Percentiles rank a stretch among this genome's conserved stretches.
Evolutionary conservation across 306 rosid species (phyloP).

Genomic region (Alnus glutinosa): DNA sequence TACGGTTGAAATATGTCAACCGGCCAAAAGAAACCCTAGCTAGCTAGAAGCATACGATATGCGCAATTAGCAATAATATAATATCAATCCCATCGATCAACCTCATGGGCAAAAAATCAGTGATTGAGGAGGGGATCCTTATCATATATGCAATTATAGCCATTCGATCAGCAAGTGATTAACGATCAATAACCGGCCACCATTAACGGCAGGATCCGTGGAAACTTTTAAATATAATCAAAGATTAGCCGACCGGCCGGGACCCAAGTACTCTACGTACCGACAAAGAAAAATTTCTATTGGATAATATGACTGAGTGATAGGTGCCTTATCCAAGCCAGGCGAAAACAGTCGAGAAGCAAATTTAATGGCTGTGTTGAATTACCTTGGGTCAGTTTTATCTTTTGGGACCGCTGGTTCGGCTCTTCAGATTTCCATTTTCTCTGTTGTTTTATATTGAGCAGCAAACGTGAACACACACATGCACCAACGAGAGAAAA

Average conservation of each 20-base stretch:
- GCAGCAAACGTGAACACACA: not conserved
- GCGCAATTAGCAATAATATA: conserved; percentile 4
- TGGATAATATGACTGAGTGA: not conserved
- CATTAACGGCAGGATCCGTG: conserved; percentile 44
- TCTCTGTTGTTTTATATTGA: not conserved
- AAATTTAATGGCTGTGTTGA: too few relatives aligned
- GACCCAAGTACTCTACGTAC: conserved; percentile 2
- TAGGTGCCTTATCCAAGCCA: not conserved
- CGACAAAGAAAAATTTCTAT: not conserved
- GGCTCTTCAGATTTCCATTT: not conserved
- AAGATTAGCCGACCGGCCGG: not conserved
- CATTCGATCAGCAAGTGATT: not conserved
- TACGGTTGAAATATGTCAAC: not conserved
- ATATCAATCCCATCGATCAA: conserved; percentile 6
- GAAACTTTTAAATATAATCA: conserved; percentile 11
- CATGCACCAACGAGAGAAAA: not conserved
- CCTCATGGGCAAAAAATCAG: not conserved
- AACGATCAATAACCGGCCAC: conserved; percentile 42
- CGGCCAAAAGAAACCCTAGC: conserved; percentile 8
- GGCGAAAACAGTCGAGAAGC: not conserved
- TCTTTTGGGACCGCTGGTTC: too few relatives aligned
- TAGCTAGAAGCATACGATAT: not conserved
- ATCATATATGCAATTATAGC: not conserved
- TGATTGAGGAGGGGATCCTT: not conserved
- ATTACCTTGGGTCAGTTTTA: too few relatives aligned